Conservation (phyloP, 1,284 basidiomycete genomes). For the Cerrena zonata region DNA sequence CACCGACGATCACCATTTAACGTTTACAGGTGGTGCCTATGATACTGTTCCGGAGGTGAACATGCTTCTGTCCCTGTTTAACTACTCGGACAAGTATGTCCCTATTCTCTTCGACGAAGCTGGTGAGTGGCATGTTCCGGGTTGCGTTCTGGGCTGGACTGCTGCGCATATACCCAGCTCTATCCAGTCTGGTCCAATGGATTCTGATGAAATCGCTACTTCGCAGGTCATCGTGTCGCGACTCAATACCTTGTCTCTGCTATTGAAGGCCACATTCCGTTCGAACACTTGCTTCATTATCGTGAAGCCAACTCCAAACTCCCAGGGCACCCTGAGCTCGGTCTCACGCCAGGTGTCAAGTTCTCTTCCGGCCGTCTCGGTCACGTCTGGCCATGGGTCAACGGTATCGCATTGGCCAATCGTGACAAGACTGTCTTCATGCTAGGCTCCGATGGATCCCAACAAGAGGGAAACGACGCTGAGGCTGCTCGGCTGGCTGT, state of each 20-base stretch:
- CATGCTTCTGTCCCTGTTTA: conserved; percentile 67
- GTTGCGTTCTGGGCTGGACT: conserved; percentile 4
- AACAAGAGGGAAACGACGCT: conserved; percentile 84
- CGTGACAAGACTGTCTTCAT: conserved; percentile 71
- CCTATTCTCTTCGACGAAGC: conserved; percentile 74
- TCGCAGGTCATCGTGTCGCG: conserved; percentile 75
- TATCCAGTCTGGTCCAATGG: not conserved
- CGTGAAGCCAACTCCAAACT: conserved; percentile 79
- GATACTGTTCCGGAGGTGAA: conserved; percentile 81
- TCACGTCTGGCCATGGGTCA: conserved; percentile 79
- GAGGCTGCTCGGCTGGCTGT: conserved; percentile 82
- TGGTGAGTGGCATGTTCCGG: conserved; percentile 37
- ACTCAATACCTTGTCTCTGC: conserved; percentile 79
- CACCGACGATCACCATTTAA: not conserved
- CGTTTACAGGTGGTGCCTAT: conserved; percentile 63
- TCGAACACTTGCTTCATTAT: conserved; percentile 75
- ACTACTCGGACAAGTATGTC: conserved; percentile 55
- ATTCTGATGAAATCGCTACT: not conserved
- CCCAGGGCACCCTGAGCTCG: conserved; percentile 81
- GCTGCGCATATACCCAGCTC: not conserved
- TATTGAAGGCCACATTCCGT: conserved; percentile 64
- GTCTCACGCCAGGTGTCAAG: conserved; percentile 79
- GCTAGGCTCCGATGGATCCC: conserved; percentile 81
- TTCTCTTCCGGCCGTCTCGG: conserved; percentile 83
- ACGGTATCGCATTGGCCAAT: conserved; percentile 76